Conservation (phyloP, 2,329 filamentous ascomycete species). For the Aspergillus tamarii region DNA sequence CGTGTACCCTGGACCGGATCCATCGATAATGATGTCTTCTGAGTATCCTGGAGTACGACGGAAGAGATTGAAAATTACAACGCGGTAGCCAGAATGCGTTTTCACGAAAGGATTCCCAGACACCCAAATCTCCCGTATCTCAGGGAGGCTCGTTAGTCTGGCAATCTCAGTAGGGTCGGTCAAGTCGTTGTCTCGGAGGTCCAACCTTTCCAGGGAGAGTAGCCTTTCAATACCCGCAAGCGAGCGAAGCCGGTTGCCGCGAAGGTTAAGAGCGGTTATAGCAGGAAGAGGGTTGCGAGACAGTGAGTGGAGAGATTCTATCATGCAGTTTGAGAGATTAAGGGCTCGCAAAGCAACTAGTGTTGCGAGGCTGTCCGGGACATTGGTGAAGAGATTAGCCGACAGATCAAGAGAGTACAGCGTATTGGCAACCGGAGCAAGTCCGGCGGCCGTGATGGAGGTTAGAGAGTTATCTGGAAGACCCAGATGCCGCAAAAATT, state of each 20-base stretch:
- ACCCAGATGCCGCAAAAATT: conserved; percentile 88
- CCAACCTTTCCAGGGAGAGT: conserved; percentile 83
- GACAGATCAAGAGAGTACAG: conserved; percentile 92
- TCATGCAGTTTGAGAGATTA: conserved; percentile 97
- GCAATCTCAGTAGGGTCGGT: conserved; percentile 91
- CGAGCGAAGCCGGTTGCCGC: conserved; percentile 83
- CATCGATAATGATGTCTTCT: conserved; percentile 88
- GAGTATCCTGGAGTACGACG: conserved; percentile 84
- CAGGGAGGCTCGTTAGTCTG: conserved; percentile 84
- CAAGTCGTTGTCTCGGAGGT: conserved; percentile 86
- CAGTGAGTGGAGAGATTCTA: conserved; percentile 87
- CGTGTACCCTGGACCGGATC: conserved; percentile 76
- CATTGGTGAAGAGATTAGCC: conserved; percentile 88
- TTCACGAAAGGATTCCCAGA: conserved; percentile 89
- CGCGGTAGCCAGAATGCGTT: conserved; percentile 80
- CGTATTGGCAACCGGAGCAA: conserved; percentile 82
- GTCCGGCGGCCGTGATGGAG: conserved; percentile 72
- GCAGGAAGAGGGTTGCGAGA: conserved; percentile 82
- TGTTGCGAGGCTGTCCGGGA: conserved; percentile 86
- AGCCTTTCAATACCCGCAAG: conserved; percentile 89
- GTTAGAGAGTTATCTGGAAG: conserved; percentile 90
- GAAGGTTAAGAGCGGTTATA: conserved; percentile 88
- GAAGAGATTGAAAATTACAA: conserved; percentile 96
- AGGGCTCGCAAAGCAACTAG: conserved; percentile 86
- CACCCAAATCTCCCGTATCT: conserved; percentile 91